Percentiles rank a stretch among this genome's conserved stretches.
phyloP scores from a whole-genome alignment of 2,329 filamentous ascomycete genomes.

The Sporothrix schenckii region DNA sequence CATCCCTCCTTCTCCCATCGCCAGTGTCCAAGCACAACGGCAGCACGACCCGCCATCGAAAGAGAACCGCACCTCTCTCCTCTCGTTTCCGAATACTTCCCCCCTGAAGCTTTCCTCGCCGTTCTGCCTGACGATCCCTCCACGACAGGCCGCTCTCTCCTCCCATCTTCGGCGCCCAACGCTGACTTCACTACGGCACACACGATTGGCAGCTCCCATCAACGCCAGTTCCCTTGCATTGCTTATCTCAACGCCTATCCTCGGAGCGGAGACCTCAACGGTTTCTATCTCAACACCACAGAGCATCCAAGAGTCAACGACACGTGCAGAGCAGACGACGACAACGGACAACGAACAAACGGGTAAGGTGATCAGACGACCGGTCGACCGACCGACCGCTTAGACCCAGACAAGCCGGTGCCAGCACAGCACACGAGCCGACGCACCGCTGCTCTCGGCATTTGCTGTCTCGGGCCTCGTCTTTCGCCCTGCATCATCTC shows the following conservation, averaged over 20 bases:
- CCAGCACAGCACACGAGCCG: conserved; percentile 1
- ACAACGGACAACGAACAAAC: not conserved
- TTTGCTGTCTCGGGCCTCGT: conserved; percentile 3
- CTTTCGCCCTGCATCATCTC: not conserved
- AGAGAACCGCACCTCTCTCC: not conserved
- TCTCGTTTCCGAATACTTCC: not conserved
- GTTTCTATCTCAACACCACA: not conserved
- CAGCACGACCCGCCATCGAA: conserved; percentile 23
- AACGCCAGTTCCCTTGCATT: not conserved
- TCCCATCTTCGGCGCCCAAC: not conserved
- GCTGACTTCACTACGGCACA: not conserved
- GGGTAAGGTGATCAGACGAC: not conserved
- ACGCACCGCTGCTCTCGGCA: conserved; percentile 8
- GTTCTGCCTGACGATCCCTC: not conserved
- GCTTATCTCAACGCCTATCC: conserved; percentile 22
- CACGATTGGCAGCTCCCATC: conserved; percentile 17
- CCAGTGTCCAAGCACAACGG: conserved; percentile 13
- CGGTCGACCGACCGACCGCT: not conserved
- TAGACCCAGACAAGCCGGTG: conserved; percentile 10
- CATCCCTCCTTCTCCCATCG: conserved; percentile 18
- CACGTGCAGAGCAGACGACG: not conserved
- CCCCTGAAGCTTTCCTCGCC: not conserved
- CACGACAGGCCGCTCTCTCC: not conserved
- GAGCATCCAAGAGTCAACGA: not conserved
- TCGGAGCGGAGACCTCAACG: conserved; percentile 15